Base-by-base conservation (phyloP, 1,284 basidiomycete species). In the Trametes polyzona region DNA sequence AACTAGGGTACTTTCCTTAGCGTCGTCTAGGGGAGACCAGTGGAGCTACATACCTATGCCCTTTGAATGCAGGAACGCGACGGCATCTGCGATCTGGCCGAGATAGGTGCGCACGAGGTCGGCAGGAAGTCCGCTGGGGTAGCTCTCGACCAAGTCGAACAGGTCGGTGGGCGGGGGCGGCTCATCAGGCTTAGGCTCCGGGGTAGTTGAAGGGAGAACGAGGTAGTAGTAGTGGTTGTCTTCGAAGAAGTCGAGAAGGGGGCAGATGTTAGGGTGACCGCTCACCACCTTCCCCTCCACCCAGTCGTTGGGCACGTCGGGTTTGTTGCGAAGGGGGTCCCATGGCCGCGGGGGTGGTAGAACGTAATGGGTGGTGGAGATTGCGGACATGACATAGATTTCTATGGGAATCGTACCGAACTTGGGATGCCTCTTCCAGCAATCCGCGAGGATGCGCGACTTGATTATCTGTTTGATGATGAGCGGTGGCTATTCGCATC, bases 401-500 rank as follows among this genome's bases (percentile, higher is more conserved):
- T 99, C 97, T 74, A 98, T 96, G 7, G 97, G 96, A 65, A 99
- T 98, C 1, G 96, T 97, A 36, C 97, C 97, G 68, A 94, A 85
- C 59, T 90, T 86, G 37, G 93, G 92, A 73, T 99, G 97, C 69
- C 92, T 89, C 80, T 98, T 98, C 97, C 97, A 99, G 72, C 96
- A 99, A 76, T 99, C 96, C 19, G 96, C 97, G 47, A 99, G 83
- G 59, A 99, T 99, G 50, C 96, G 91, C 55, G 93, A 95, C 76
- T 99, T 99, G 80, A 98, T 96, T 69, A 99, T 90, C 73, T 98
- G 96, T 71, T 99, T 99, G 78, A 98, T 95, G 64, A 98, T 89
- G 54, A 98, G 76, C 17, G 84, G 82, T 27, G 88, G 83, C 86
- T 87, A 39, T 35, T 39, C n/a, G 8, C 39, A 46, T 39, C 41